Evolutionary conservation across 2,329 filamentous ascomycete genomes (phyloP), one percentile per base, ranked within the genome.

Genomic region (Cercospora beticola): DNA sequence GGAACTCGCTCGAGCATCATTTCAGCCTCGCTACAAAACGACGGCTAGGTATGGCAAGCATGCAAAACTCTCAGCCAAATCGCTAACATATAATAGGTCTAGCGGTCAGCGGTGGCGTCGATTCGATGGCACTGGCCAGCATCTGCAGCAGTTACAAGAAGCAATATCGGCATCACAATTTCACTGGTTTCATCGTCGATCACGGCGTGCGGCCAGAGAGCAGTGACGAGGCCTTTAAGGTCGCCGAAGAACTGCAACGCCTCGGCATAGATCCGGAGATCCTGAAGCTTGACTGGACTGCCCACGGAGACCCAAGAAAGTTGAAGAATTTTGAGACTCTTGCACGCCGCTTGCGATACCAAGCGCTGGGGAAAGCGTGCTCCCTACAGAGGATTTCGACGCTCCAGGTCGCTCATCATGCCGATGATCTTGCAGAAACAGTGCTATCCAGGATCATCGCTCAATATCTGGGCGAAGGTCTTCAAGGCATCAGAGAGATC

Each of bases 91-190:
- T 33, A 14, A 23, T 49, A 82, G 82, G 86, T 64, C 82, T 98
- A 68, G 95, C 94, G 16, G 84, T 98, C 70, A 97, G 94, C 76
- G 95, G 95, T 26, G 95, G 95, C 7, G 92, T 95, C 46, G 95
- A 99, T 80, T 98, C 94, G n/a, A 99, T 98, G 94, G 94, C 94
- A 30, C 84, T 99, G 69, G 93, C 93, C 65, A 89, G 84, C 69
- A 85, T 98, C 40, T 92, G 91, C 77, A 85, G 84, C 60, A 79
- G 82, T 57, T 72, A 74, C 58, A 43, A 43, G 72, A 69, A 59
- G 64, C 63, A 56, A 64, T 3, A 62, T 6, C 68, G 62, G n/a
- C 18, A 78, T 33, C 59, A 74, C 66, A 57, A 77, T 14, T 81
- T 86, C 21, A 83, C 82, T 56, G 87, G 84, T 0, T 87, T 89